A percentile compares a stretch with the other conserved stretches of the same genome.
These are phyloP conservation scores for Aspergillus hancockii DNA, from an alignment of 495 filamentous ascomycete genomes.

Conservation along the genomic window DNA sequence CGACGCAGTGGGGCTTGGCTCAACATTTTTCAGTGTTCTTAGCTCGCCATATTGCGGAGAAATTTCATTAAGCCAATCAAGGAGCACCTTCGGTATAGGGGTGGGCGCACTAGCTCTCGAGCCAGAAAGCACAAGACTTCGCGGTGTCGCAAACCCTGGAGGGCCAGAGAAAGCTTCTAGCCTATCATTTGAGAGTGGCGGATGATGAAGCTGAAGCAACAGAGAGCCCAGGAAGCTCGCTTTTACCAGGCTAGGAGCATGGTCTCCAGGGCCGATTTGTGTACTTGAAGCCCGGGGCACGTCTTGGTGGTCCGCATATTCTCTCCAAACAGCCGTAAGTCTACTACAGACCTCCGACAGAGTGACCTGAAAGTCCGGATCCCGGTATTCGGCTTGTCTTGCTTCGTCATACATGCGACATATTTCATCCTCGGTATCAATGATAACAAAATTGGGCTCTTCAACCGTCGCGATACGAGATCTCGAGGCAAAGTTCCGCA, in stretches of 20 bases:
- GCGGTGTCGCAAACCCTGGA: conserved; percentile 24
- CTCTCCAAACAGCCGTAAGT: conserved; percentile 61
- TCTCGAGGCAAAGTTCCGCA: conserved; percentile 42
- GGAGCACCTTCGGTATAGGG: conserved; percentile 69
- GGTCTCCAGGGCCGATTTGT: conserved; percentile 62
- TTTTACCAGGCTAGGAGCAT: conserved; percentile 61
- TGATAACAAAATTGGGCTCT: conserved; percentile 47
- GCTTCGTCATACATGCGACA: conserved; percentile 57
- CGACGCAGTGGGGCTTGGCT: conserved; percentile 72
- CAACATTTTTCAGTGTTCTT: conserved; percentile 56
- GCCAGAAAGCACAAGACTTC: conserved; percentile 32
- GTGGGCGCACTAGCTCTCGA: conserved; percentile 39
- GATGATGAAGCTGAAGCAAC: conserved; percentile 74
- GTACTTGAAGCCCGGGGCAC: conserved; percentile 44
- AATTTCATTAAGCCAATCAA: conserved; percentile 74
- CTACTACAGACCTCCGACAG: conserved; percentile 56
- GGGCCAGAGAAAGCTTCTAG: conserved; percentile 27
- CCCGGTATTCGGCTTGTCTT: conserved; percentile 50
- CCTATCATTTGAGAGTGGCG: conserved; percentile 41
- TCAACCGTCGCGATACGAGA: conserved; percentile 33
- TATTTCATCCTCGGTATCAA: conserved; percentile 46
- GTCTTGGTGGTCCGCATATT: conserved; percentile 43
- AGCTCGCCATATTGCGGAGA: conserved; percentile 64
- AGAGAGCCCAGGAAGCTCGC: conserved; percentile 72
- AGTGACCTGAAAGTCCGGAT: conserved; percentile 53